Conservation (phyloP, 768 basidiomycete genomes). For the Solioccasus polychromus region DNA sequence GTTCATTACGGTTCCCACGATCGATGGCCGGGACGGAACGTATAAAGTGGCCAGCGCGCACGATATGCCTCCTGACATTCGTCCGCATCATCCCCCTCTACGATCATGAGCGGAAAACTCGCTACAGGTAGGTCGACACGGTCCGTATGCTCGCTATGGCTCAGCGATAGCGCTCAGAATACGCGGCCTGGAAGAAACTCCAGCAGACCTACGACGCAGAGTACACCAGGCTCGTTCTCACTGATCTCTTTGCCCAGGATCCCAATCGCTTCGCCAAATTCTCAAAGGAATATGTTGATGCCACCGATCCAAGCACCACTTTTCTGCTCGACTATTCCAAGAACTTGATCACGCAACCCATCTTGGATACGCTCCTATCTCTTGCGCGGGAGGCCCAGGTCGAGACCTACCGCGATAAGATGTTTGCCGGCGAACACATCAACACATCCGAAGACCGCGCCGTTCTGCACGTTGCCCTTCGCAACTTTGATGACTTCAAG, state of each 20-base stretch:
- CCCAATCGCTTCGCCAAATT: slow-evolving; percentile 84
- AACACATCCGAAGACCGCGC: slow-evolving; percentile 98
- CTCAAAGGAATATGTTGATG: slow-evolving; percentile 69
- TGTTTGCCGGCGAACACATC: slow-evolving; percentile 96
- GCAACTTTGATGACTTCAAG: slow-evolving; percentile 73
- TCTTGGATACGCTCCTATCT: slow-evolving; percentile 71
- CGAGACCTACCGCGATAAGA: slow-evolving; percentile 81
- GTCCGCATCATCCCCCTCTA: slow-evolving; percentile 2
- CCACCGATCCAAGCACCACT: slow-evolving; percentile 63
- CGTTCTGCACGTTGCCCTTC: slow-evolving; percentile 91
- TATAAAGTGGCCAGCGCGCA: slow-evolving; percentile 14
- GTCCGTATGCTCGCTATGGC: background rate
- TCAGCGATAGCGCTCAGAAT: slow-evolving; percentile 50
- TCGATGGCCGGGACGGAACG: background rate
- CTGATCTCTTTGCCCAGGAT: slow-evolving; percentile 90
- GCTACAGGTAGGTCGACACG: slow-evolving; percentile 46
- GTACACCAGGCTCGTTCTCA: slow-evolving; percentile 72
- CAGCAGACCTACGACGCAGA: slow-evolving; percentile 78
- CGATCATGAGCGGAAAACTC: slow-evolving; percentile 59
- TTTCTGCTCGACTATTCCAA: slow-evolving; percentile 97
- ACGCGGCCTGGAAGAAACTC: slow-evolving; percentile 88
- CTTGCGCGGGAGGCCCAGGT: slow-evolving; percentile 86
- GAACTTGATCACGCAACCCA: slow-evolving; percentile 86
- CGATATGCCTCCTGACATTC: slow-evolving; percentile 1
- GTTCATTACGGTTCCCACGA: slow-evolving; percentile 24